Conservation (phyloP, 2,329 filamentous ascomycete genomes). For the Hymenoscyphus linearis region DNA sequence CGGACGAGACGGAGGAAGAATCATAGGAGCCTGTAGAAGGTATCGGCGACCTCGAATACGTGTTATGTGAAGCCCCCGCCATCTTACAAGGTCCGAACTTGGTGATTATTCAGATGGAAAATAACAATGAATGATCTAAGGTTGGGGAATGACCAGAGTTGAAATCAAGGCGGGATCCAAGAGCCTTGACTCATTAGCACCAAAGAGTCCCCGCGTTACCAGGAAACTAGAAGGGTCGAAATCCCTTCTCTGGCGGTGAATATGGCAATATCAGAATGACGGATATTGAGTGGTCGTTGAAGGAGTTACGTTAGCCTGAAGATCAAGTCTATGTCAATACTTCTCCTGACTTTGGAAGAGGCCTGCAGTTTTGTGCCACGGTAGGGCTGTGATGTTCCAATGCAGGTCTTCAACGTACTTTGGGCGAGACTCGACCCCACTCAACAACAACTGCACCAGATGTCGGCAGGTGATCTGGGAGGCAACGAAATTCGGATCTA, state of each 20-base stretch:
- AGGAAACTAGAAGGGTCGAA: slow-evolving; percentile 8
- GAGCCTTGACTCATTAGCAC: slow-evolving; percentile 23
- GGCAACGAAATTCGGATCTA: slow-evolving; percentile 21
- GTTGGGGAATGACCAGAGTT: slow-evolving; percentile 13
- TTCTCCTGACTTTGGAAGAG: slow-evolving; percentile 21
- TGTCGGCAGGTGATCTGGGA: slow-evolving; percentile 31
- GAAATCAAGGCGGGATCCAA: slow-evolving; percentile 15
- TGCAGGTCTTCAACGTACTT: slow-evolving; percentile 22
- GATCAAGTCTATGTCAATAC: slow-evolving; percentile 10
- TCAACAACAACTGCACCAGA: slow-evolving; percentile 20
- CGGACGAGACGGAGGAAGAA: slow-evolving; percentile 58
- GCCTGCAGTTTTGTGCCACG: slow-evolving; percentile 24
- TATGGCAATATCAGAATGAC: slow-evolving; percentile 4
- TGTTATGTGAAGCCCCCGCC: slow-evolving; percentile 51
- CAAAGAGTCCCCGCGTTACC: slow-evolving; percentile 9
- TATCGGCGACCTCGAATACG: slow-evolving; percentile 57
- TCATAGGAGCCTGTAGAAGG: slow-evolving; percentile 57
- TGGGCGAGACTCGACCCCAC: slow-evolving; percentile 23
- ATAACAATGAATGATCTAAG: slow-evolving; percentile 12
- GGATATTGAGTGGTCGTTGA: background rate
- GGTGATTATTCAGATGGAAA: slow-evolving; percentile 20
- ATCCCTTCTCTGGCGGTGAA: slow-evolving; percentile 2
- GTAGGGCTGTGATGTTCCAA: slow-evolving; percentile 30
- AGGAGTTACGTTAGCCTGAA: slow-evolving; percentile 17
- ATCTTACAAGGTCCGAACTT: slow-evolving; percentile 35